Base-by-base conservation (phyloP, 73 alveolate genomes). In the Durusdinium trenchii region DNA sequence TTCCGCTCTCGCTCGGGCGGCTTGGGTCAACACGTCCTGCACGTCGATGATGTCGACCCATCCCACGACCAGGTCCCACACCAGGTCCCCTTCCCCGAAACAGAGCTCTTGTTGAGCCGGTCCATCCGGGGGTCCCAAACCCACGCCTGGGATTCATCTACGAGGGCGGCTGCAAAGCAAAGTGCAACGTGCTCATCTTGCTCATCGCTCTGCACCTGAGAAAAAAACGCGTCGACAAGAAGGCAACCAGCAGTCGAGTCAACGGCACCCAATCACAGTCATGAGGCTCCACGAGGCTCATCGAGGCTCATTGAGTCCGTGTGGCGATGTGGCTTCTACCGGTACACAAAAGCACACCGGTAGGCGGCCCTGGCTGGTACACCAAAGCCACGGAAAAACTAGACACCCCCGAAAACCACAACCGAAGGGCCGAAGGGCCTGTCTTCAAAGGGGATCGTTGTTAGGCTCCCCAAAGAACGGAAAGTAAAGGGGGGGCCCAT, bases 101-200 rank as follows among this genome's bases (percentile, higher is more conserved):
- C n/a, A n/a, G n/a, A n/a, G n/a, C n/a, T n/a, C n/a, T n/a, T n/a
- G n/a, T n/a, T n/a, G n/a, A n/a, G n/a, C n/a, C n/a, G n/a, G n/a
- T n/a, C n/a, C n/a, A n/a, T n/a, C n/a, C n/a, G n/a, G n/a, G n/a
- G n/a, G n/a, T n/a, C n/a, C n/a, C n/a, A n/a, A n/a, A n/a, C n/a
- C n/a, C 9, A 51, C 54, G 51, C 89, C 62, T 78, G 54, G 23
- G 91, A 81, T 67, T 84, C 75, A 35, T 84, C 94, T 40, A 84
- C 38, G 48, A 84, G 40, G 12, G 78, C 52, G 35, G 94, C 54
- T 18, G 94, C 94, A 50, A 84, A 84, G 62, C 94, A 84, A 84
- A 84, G 94, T 4, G 52, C 94, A 50, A 84, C 42, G 4, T 23
- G 46, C 3, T 36, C 71, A 0, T 36, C 48, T 47, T 28, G 36